Conservation (phyloP, 2,329 filamentous ascomycete genomes). For the Ascochyta koolunga region DNA sequence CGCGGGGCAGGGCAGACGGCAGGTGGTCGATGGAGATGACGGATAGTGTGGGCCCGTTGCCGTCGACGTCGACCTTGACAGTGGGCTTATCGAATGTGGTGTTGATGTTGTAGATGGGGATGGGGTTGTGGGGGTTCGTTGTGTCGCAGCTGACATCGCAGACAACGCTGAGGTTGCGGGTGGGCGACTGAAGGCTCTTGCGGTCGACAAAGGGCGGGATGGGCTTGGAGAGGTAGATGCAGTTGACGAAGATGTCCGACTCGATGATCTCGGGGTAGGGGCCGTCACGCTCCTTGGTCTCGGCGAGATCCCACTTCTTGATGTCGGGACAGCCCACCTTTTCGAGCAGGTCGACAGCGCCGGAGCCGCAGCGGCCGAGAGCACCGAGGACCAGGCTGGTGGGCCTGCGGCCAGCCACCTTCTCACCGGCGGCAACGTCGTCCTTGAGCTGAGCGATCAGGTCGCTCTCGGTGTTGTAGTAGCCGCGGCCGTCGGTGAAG, state of each 20-base stretch:
- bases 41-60: conserved; percentile 65
- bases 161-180: conserved; percentile 74
- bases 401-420: conserved; percentile 71
- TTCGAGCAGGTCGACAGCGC: conserved; percentile 79
- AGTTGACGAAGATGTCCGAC: conserved; percentile 57
- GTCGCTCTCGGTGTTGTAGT: conserved; percentile 75
- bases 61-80: conserved; percentile 70
- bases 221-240: conserved; percentile 78
- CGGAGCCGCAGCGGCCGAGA: conserved; percentile 81
- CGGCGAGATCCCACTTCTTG: conserved; percentile 76
- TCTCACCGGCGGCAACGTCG: conserved; percentile 68
- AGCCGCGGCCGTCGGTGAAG: conserved; percentile 55
- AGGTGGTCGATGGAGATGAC: conserved; percentile 70
- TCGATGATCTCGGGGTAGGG: conserved; percentile 81
- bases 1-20: conserved; percentile 74
- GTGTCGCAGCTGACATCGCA: conserved; percentile 66
- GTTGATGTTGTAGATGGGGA: conserved; percentile 82
- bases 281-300: conserved; percentile 69
- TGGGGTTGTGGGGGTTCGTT: conserved; percentile 72
- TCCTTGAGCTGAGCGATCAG: conserved; percentile 77
- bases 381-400: conserved; percentile 80
- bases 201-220: conserved; percentile 82
- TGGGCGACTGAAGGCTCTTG: conserved; percentile 69
- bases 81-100: conserved; percentile 92
- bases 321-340: conserved; percentile 76